phyloP scores from a whole-genome alignment of 2,329 filamentous ascomycete genomes.

The Aspergillus aculeatinus region DNA sequence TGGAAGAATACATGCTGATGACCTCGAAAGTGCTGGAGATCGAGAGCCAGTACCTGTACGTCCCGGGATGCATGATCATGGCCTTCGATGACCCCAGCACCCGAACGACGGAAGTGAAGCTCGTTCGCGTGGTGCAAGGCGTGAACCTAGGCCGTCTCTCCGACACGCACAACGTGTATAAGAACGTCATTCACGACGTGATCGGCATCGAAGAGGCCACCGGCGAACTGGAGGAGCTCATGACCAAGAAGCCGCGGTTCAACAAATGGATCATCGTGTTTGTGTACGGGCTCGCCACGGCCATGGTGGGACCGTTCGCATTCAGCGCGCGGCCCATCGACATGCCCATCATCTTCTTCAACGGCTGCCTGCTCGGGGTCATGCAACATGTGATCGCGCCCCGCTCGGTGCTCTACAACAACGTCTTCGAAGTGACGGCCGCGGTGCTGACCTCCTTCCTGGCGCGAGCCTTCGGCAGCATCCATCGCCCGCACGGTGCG shows the following conservation, averaged over 20 bases:
- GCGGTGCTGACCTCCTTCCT: slow-evolving; percentile 66
- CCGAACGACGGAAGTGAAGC: slow-evolving; percentile 49
- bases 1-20: slow-evolving; percentile 88
- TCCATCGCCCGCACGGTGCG: slow-evolving; percentile 39
- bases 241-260: slow-evolving; percentile 57
- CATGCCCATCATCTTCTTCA: slow-evolving; percentile 70
- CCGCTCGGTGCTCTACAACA: slow-evolving; percentile 65
- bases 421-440: slow-evolving; percentile 63
- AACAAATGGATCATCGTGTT: slow-evolving; percentile 56
- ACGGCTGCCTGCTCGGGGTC: slow-evolving; percentile 70
- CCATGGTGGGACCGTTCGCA: slow-evolving; percentile 74
- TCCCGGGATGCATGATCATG: slow-evolving; percentile 51
- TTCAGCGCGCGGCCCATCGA: slow-evolving; percentile 75
- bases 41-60: slow-evolving; percentile 85
- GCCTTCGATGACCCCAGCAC: slow-evolving; percentile 65
- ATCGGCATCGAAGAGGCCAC: slow-evolving; percentile 48
- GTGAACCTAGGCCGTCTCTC: slow-evolving; percentile 45
- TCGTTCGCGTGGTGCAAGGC: slow-evolving; percentile 44
- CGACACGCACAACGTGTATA: slow-evolving; percentile 49
- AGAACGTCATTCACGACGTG: slow-evolving; percentile 49
- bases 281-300: slow-evolving; percentile 74
- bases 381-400: slow-evolving; percentile 73
- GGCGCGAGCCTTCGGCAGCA: slow-evolving; percentile 65
- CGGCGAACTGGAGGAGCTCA: slow-evolving; percentile 52
- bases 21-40: slow-evolving; percentile 81